Evolutionary conservation across 2,329 filamentous ascomycete genomes (phyloP).

Genomic region (Pseudocercospora macadamiae): DNA sequence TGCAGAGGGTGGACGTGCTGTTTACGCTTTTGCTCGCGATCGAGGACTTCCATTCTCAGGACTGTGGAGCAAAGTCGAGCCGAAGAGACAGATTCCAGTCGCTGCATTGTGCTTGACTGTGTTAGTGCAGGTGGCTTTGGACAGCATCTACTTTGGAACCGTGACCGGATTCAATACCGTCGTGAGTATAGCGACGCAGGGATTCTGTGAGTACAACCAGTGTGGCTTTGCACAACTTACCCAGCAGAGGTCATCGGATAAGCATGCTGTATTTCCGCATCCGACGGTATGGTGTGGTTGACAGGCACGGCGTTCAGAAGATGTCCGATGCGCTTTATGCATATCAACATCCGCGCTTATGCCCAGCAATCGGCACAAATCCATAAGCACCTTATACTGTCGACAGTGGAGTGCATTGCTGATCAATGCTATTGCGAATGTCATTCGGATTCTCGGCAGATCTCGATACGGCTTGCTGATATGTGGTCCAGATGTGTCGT

Average conservation of each 20-base stretch:
- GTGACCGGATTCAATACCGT: conserved; percentile 51
- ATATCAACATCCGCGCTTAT: background rate
- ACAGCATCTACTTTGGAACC: conserved; percentile 46
- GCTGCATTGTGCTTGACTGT: conserved; percentile 53
- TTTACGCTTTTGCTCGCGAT: conserved; percentile 56
- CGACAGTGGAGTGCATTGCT: background rate
- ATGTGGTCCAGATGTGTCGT: conserved; percentile 50
- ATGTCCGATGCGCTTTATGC: background rate
- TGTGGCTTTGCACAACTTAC: background rate
- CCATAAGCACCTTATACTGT: background rate
- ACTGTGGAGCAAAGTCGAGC: conserved; percentile 51
- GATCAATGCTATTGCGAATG: background rate
- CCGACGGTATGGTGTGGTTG: background rate
- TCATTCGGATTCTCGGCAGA: background rate
- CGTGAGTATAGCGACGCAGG: conserved; percentile 60
- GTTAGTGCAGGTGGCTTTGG: conserved; percentile 55
- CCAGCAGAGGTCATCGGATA: background rate
- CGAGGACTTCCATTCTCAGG: conserved; percentile 57
- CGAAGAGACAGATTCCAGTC: conserved; percentile 52
- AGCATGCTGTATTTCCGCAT: background rate
- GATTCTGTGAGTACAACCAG: conserved; percentile 46
- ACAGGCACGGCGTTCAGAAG: background rate
- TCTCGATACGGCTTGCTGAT: conserved; percentile 3
- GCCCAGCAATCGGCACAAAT: background rate
- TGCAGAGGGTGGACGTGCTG: conserved; percentile 51